phyloP scores from a whole-genome alignment of 208 protist species.

The Wallacemonas sp. region DNA sequence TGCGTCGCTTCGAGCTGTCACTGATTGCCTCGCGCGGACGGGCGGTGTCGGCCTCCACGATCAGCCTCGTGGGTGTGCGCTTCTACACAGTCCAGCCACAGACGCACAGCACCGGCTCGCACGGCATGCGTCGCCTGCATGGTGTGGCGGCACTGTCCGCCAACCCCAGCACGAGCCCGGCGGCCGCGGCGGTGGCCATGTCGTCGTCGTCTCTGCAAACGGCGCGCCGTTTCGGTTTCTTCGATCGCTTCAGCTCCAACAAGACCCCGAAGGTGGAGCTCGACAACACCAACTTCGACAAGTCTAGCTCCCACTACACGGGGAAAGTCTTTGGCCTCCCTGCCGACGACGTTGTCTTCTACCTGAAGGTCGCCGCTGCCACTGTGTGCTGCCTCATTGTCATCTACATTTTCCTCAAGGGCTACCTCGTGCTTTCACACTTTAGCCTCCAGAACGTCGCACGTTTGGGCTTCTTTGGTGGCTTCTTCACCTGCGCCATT shows the following conservation, averaged over 20 bases:
- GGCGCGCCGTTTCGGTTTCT: slow-evolving; percentile 33
- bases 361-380: slow-evolving; percentile 62
- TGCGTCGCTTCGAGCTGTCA: slow-evolving; percentile 19
- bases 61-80: not conserved
- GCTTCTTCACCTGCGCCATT: slow-evolving; percentile 70
- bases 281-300: slow-evolving; percentile 78
- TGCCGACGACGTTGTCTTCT: slow-evolving; percentile 81
- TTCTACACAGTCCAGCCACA: not conserved
- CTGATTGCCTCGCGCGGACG: not conserved
- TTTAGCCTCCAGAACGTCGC: slow-evolving; percentile 85
- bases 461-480: slow-evolving; percentile 77
- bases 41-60: not conserved
- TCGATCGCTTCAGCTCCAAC: slow-evolving; percentile 37
- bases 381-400: slow-evolving; percentile 33
- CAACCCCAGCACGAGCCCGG: not conserved
- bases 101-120: not conserved
- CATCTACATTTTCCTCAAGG: slow-evolving; percentile 79
- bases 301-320: slow-evolving; percentile 57
- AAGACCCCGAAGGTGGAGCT: slow-evolving; percentile 52
- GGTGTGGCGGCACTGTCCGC: not conserved
- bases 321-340: slow-evolving; percentile 84
- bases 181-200: not conserved
- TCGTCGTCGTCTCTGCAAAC: not conserved
- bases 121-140: slow-evolving; percentile 5
- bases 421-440: slow-evolving; percentile 65